phyloP scores from a whole-genome alignment of 441 rosid species.

The Raphanus hybrid region DNA sequence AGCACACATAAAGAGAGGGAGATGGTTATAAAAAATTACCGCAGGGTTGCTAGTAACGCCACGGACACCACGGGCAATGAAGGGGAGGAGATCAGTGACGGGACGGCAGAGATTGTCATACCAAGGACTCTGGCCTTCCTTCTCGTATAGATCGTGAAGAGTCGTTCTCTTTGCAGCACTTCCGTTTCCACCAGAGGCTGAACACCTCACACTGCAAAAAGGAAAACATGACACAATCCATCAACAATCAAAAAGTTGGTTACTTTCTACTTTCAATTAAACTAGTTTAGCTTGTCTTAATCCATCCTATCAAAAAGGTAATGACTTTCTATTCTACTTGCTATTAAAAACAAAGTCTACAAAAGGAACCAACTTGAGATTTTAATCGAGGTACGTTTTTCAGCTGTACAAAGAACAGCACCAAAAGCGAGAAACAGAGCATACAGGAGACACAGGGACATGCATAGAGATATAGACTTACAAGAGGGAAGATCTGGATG shows the following conservation, averaged over 20 bases:
- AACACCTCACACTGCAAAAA: conserved; percentile 72
- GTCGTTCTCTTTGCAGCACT: conserved; percentile 60
- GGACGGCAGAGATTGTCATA: conserved; percentile 98
- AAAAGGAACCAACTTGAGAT: not conserved
- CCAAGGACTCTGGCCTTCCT: conserved; percentile 98
- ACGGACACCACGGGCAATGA: conserved; percentile 86
- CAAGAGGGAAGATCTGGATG: conserved; percentile 52
- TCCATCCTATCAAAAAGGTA: not conserved
- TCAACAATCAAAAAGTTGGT: not conserved
- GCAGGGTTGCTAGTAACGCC: conserved; percentile 99
- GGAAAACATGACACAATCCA: not conserved
- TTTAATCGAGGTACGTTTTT: not conserved
- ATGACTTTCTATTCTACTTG: not conserved
- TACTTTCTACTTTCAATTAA: not conserved
- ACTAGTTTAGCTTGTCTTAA: not conserved
- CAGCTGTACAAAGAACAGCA: not conserved
- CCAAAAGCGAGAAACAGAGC: conserved; percentile 19
- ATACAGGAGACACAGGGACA: conserved; percentile 8
- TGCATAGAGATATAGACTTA: conserved; percentile 40
- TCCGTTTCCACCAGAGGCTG: conserved; percentile 68
- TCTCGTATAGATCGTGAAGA: conserved; percentile 91
- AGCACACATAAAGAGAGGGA: not conserved
- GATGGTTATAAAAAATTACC: conserved; percentile 47
- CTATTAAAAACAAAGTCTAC: not conserved
- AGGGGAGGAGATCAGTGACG: conserved; percentile 86